Evolutionary conservation across 495 filamentous ascomycete species (phyloP).

Genomic region (Acidiella bohemica): DNA sequence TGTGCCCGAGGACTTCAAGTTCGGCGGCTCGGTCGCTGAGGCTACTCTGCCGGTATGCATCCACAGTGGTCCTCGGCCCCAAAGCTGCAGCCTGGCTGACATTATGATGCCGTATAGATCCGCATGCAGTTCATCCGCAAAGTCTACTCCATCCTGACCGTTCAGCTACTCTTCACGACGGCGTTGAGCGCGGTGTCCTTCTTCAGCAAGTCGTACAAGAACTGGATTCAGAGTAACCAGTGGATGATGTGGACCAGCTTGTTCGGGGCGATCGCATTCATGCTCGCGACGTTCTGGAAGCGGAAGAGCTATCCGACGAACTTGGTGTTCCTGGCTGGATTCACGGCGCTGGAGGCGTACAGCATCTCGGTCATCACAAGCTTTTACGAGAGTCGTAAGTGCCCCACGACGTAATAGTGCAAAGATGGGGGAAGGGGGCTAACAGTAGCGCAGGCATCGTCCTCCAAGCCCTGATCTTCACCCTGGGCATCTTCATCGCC

Average conservation of each 20-base stretch:
- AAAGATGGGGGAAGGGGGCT: neutral
- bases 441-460: slow-evolving; percentile 54
- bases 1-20: slow-evolving; percentile 98
- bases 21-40: slow-evolving; percentile 81
- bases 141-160: slow-evolving; percentile 75
- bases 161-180: slow-evolving; percentile 76
- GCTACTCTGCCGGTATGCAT: slow-evolving; percentile 82
- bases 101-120: slow-evolving; percentile 48
- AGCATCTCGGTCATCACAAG: slow-evolving; percentile 80
- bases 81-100: neutral
- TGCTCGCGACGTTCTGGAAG: slow-evolving; percentile 93
- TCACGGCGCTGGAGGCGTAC: slow-evolving; percentile 91
- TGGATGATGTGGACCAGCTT: slow-evolving; percentile 79
- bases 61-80: slow-evolving; percentile 30
- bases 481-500: slow-evolving; percentile 81
- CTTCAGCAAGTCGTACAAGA: slow-evolving; percentile 63
- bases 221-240: slow-evolving; percentile 72
- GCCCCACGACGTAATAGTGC: neutral
- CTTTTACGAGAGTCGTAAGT: slow-evolving; percentile 43
- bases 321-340: slow-evolving; percentile 78
- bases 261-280: slow-evolving; percentile 65
- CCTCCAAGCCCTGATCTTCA: slow-evolving; percentile 79
- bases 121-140: slow-evolving; percentile 97
- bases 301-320: slow-evolving; percentile 93
- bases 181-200: slow-evolving; percentile 72